These are phyloP conservation scores for Boletus sp. DNA, from an alignment of 1,284 basidiomycete genomes.

Conservation along the genomic window DNA sequence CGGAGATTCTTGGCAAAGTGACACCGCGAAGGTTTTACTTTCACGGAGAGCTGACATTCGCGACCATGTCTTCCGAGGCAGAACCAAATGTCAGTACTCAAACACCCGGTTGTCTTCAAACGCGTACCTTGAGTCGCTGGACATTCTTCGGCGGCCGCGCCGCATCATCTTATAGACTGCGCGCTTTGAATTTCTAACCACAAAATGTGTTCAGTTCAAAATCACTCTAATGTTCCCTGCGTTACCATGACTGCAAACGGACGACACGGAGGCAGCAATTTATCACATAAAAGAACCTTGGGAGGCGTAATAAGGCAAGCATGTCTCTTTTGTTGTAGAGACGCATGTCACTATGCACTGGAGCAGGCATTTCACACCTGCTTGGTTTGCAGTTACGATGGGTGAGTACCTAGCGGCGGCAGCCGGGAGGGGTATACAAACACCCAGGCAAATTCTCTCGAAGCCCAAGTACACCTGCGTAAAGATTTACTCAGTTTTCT, in stretches of 20 bases:
- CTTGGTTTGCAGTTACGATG: slow-evolving; percentile 53
- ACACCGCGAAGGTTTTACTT: slow-evolving; percentile 2
- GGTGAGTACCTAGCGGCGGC: slow-evolving; percentile 35
- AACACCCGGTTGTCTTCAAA: no score
- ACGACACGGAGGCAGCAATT: not conserved
- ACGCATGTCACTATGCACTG: not conserved
- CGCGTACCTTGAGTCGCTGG: not conserved
- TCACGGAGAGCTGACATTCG: not conserved
- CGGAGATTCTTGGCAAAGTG: not conserved
- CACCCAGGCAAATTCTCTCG: not conserved
- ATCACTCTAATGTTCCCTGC: not conserved
- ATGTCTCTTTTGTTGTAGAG: not conserved
- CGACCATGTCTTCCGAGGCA: not conserved
- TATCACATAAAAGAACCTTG: slow-evolving; percentile 15
- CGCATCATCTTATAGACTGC: not conserved
- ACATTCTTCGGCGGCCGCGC: not conserved
- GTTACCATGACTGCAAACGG: not conserved
- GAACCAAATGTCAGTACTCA: not conserved
- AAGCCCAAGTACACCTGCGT: not conserved
- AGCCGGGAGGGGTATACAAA: not conserved
- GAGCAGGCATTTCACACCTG: slow-evolving; percentile 42
- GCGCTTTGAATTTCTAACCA: not conserved
- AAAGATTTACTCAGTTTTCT: slow-evolving; percentile 1
- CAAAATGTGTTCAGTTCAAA: not conserved
- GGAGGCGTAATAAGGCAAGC: slow-evolving; percentile 24